phyloP scores from a whole-genome alignment of 805 yeast species.

The Starmerella asiatica region DNA sequence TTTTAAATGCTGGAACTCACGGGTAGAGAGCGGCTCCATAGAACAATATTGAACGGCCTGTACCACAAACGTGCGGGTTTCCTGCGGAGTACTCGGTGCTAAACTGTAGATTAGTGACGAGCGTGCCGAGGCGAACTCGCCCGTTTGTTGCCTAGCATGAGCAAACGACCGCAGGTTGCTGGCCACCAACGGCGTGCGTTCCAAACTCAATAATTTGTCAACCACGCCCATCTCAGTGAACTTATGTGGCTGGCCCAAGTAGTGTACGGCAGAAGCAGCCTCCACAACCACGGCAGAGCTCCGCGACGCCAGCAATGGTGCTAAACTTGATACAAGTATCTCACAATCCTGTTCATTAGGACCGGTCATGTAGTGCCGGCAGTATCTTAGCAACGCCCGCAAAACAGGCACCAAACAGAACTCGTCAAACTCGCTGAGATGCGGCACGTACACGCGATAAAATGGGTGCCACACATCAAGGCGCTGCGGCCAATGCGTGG shows the following conservation, averaged over 20 bases:
- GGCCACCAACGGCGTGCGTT: constrained; percentile 32
- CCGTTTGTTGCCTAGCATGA: constrained; percentile 28
- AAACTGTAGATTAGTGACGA: constrained; percentile 34
- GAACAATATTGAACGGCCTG: constrained; percentile 27
- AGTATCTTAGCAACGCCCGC: constrained; percentile 54
- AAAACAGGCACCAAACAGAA: constrained; percentile 53
- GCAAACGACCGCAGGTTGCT: constrained; percentile 37
- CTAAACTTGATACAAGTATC: constrained; percentile 38
- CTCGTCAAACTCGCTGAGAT: constrained; percentile 45
- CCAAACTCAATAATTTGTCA: constrained; percentile 35
- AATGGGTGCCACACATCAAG: constrained; percentile 60
- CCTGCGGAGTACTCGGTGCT: constrained; percentile 38
- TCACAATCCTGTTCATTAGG: constrained; percentile 47
- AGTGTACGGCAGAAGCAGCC: constrained; percentile 41
- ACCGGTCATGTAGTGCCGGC: constrained; percentile 43
- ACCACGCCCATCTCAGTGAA: constrained; percentile 40
- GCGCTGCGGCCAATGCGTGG: constrained; percentile 40
- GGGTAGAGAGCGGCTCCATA: constrained; percentile 40
- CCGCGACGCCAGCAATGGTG: constrained; percentile 36
- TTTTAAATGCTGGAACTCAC: constrained; percentile 19
- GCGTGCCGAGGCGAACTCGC: constrained; percentile 25
- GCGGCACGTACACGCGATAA: constrained; percentile 43
- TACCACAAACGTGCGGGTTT: constrained; percentile 42
- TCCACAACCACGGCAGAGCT: constrained; percentile 52
- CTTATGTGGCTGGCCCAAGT: constrained; percentile 44